These are phyloP conservation scores for Eucalyptus coolabah DNA, from an alignment of 345 rosid genomes.

Conservation along the genomic window DNA sequence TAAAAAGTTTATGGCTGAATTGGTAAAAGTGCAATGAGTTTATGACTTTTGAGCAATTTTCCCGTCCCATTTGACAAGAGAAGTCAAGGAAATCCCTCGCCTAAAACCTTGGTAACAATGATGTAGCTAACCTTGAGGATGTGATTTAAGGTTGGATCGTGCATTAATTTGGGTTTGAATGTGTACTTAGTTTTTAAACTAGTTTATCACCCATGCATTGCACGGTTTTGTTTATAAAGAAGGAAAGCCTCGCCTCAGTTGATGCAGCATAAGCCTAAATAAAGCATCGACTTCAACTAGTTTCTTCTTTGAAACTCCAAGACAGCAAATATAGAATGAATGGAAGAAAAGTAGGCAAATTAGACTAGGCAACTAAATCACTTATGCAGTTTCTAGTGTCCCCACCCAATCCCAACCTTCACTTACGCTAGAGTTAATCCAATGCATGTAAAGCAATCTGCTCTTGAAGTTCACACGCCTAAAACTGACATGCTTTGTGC, in stretches of 20 bases:
- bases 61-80: background rate
- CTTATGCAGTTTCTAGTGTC: background rate
- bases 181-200: background rate
- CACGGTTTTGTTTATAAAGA: background rate
- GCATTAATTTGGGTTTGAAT: background rate
- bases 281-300: background rate
- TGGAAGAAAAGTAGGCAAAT: background rate
- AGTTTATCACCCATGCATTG: background rate
- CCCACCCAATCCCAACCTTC: background rate
- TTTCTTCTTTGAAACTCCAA: background rate
- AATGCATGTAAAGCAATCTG: background rate
- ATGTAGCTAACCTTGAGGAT: background rate
- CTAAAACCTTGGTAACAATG: background rate
- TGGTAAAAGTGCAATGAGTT: too few relatives aligned
- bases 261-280: background rate
- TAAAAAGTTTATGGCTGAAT: rapidly evolving
- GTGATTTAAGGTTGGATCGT: background rate
- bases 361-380: background rate
- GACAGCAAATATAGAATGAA: background rate
- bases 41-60: too few relatives aligned
- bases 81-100: background rate
- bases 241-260: background rate
- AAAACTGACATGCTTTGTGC: too few relatives aligned
- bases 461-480: background rate
- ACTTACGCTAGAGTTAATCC: background rate